These are phyloP conservation scores for Inonotus hispidus DNA, from an alignment of 1,284 basidiomycete species.

Conservation along the genomic window DNA sequence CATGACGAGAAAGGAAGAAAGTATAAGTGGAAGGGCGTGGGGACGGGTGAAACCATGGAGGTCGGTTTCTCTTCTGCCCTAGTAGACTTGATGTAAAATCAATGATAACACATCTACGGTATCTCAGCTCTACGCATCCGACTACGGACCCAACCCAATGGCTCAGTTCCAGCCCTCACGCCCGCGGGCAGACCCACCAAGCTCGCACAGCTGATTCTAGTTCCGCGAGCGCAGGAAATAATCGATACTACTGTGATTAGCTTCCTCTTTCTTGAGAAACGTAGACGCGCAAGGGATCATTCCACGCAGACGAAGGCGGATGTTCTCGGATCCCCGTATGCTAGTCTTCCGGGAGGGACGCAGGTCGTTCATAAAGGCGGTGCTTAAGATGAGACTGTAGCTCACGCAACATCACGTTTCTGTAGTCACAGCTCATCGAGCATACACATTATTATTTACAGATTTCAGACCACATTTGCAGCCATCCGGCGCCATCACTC, in stretches of 20 bases:
- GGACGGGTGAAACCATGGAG: slow-evolving; percentile 32
- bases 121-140: slow-evolving; percentile 32
- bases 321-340: not conserved
- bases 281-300: slow-evolving; percentile 24
- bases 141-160: slow-evolving; percentile 28
- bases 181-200: slow-evolving; percentile 23
- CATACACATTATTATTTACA: not conserved
- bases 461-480: not conserved
- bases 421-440: not conserved
- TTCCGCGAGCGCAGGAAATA: slow-evolving; percentile 31
- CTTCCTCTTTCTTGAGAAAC: slow-evolving; percentile 37
- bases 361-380: not conserved
- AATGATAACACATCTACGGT: not conserved
- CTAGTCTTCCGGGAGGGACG: slow-evolving; percentile 3
- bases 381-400: not conserved
- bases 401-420: not conserved
- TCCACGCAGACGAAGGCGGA: slow-evolving; percentile 22
- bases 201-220: slow-evolving; percentile 27
- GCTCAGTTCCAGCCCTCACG: slow-evolving; percentile 33
- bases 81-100: not conserved
- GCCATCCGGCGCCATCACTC: not conserved
- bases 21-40: slow-evolving; percentile 34
- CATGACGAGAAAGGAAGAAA: slow-evolving; percentile 31
- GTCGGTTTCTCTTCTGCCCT: slow-evolving; percentile 21
- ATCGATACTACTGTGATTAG: slow-evolving; percentile 34